Conservation (phyloP, 495 filamentous ascomycete genomes). For the Aspergillus baeticus region DNA sequence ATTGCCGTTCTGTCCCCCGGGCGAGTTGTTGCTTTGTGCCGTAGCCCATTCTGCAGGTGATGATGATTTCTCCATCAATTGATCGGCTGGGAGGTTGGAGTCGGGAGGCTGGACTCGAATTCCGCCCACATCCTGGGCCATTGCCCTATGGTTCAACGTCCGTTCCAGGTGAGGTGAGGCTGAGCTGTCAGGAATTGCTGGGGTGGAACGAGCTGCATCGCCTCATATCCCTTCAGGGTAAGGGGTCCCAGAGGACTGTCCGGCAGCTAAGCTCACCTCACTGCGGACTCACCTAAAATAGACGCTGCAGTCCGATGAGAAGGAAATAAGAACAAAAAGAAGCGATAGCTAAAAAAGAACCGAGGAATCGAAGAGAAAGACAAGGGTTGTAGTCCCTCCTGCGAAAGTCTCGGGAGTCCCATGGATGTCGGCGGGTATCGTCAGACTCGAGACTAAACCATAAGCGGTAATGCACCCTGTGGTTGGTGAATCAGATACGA, state of each 20-base stretch:
- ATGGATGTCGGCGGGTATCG: not conserved
- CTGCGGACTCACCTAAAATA: not conserved
- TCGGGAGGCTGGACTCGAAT: conserved; percentile 16
- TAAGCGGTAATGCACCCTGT: conserved; percentile 1
- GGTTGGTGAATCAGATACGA: not conserved
- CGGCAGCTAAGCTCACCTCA: conserved; percentile 7
- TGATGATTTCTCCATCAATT: conserved; percentile 22
- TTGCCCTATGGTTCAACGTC: conserved; percentile 28
- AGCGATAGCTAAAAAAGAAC: not conserved
- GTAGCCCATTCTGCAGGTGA: conserved; percentile 19
- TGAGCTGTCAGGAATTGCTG: conserved; percentile 23
- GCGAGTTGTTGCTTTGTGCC: conserved; percentile 4
- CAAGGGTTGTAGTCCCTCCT: not conserved
- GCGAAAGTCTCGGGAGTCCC: not conserved
- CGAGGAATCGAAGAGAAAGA: not conserved
- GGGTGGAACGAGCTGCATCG: conserved; percentile 26
- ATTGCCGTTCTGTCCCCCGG: conserved; percentile 22
- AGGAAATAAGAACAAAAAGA: not conserved
- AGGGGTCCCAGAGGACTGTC: conserved; percentile 8
- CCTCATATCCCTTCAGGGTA: conserved; percentile 17
- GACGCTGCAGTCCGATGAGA: not conserved
- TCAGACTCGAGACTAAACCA: not conserved
- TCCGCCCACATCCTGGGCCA: conserved; percentile 34
- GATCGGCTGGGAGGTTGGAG: conserved; percentile 10
- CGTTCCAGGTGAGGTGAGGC: conserved; percentile 22